These are phyloP conservation scores for Tetrapisispora iriomotensis DNA, from an alignment of 805 yeast genomes.

Conservation along the genomic window DNA sequence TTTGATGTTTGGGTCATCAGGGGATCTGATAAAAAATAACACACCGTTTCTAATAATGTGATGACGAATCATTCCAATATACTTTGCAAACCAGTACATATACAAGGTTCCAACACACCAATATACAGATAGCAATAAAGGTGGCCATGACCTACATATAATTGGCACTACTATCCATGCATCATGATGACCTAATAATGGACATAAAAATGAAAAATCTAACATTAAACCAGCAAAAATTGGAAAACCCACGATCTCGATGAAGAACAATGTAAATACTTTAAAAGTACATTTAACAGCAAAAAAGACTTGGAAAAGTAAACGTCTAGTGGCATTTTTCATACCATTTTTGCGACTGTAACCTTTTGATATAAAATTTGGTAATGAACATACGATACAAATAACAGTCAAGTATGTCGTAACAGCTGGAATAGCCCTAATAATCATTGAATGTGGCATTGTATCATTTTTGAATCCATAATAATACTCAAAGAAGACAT, in stretches of 20 bases:
- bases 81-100: constrained; percentile 81
- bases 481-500: constrained; percentile 8
- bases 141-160: constrained; percentile 17
- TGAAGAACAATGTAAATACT: constrained; percentile 61
- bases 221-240: constrained; percentile 72
- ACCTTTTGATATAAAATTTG: constrained; percentile 20
- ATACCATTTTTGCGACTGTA: constrained; percentile 23
- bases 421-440: constrained; percentile 22
- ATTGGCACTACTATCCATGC: constrained; percentile 17
- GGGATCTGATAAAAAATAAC: constrained; percentile 81
- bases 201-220: constrained; percentile 44
- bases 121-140: constrained; percentile 25
- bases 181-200: constrained; percentile 15
- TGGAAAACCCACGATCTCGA: constrained; percentile 82
- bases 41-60: constrained; percentile 78
- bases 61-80: constrained; percentile 72
- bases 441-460: constrained; percentile 14
- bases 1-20: constrained; percentile 86
- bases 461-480: constrained; percentile 13
- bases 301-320: constrained; percentile 41
- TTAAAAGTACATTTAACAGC: constrained; percentile 56
- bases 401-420: constrained; percentile 23
- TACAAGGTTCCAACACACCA: constrained; percentile 77
- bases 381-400: constrained; percentile 14
- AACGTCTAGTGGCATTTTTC: constrained; percentile 34